These are phyloP conservation scores for Boletus pseudo-olivaceus DNA, from an alignment of 768 basidiomycete species.

Conservation along the genomic window DNA sequence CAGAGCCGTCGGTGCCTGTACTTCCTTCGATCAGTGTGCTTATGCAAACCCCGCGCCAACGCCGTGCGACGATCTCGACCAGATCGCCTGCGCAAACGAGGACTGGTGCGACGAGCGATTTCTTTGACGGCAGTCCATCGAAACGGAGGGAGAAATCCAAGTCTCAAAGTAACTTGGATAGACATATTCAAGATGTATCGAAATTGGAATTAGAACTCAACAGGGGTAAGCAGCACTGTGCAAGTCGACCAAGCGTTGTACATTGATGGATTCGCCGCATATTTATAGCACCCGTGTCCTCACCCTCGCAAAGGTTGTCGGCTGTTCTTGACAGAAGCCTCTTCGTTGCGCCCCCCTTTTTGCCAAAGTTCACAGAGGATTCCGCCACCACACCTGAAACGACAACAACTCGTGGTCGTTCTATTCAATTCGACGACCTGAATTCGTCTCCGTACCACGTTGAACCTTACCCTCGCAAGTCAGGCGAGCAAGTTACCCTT, in stretches of 20 bases:
- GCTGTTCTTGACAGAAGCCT: conserved; percentile 65
- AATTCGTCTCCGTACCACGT: conserved; percentile 61
- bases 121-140: conserved; percentile 51
- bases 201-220: conserved; percentile 63
- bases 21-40: conserved; percentile 18
- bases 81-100: conserved; percentile 48
- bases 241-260: neutral
- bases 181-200: conserved; percentile 65
- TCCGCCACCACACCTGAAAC: conserved; percentile 26
- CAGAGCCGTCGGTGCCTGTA: conserved; percentile 21
- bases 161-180: conserved; percentile 61
- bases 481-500: conserved; percentile 32
- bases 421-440: conserved; percentile 40
- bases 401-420: conserved; percentile 3
- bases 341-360: conserved; percentile 55
- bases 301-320: conserved; percentile 53
- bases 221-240: conserved; percentile 44
- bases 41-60: conserved; percentile 35
- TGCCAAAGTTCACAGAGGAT: conserved; percentile 37
- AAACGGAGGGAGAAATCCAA: conserved; percentile 64
- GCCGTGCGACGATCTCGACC: conserved; percentile 67
- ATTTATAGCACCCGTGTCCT: conserved; percentile 31
- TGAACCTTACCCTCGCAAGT: conserved; percentile 58
- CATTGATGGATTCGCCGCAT: conserved; percentile 1
- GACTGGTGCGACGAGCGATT: conserved; percentile 22